Conservation (phyloP, 78 protist genomes). For the Neovahlkampfia damariscottae region DNA sequence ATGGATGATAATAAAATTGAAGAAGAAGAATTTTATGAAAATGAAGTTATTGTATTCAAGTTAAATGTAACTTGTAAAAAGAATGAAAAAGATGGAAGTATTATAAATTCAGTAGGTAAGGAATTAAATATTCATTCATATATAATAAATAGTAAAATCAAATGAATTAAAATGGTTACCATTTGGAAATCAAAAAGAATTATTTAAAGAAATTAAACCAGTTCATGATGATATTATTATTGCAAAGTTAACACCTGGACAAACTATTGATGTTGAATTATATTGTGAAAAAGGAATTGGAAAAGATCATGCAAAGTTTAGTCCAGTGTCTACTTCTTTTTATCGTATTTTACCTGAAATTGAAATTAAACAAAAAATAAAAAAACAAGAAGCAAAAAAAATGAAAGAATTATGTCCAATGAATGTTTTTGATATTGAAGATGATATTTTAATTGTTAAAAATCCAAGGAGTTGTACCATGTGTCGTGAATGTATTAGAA, state of each 20-base stretch:
- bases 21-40: too few relatives aligned
- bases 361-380: slow-evolving; percentile 5
- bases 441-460: not conserved
- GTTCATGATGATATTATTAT: slow-evolving; percentile 40
- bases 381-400: slow-evolving; percentile 47
- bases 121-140: too few relatives aligned
- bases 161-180: not conserved
- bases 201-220: not conserved
- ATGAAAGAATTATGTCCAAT: slow-evolving; percentile 46
- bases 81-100: too few relatives aligned
- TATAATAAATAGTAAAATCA: not conserved
- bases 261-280: slow-evolving; percentile 29
- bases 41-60: not conserved
- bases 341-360: slow-evolving; percentile 55
- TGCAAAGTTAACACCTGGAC: slow-evolving; percentile 48
- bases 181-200: not conserved
- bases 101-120: too few relatives aligned
- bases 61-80: not conserved
- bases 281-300: slow-evolving; percentile 57
- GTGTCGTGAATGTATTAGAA: slow-evolving; percentile 78
- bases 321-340: slow-evolving; percentile 45
- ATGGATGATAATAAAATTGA: too few relatives aligned
- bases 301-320: slow-evolving; percentile 84
- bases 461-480: slow-evolving; percentile 65
- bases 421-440: slow-evolving; percentile 82